phyloP scores from a whole-genome alignment of 164 flowering plant species.

The Vitis vinifera region DNA sequence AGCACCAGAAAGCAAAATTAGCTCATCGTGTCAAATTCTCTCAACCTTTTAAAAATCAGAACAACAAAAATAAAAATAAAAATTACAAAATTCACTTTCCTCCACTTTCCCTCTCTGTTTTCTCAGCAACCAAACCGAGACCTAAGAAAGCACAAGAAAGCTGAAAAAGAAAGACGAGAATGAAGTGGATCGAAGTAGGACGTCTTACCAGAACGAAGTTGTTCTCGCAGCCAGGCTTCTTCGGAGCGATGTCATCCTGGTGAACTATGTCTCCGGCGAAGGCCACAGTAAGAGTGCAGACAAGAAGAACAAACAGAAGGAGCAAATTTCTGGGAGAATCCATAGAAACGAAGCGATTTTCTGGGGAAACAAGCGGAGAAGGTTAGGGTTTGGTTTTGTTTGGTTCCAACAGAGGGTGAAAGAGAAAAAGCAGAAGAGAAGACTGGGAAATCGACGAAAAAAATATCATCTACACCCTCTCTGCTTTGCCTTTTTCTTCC shows the following conservation, averaged over 20 bases:
- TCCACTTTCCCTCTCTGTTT: conserved; percentile 1
- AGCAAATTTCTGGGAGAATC: conserved; percentile 8
- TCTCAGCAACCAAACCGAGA: conserved; percentile 12
- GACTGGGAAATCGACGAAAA: too few relatives aligned
- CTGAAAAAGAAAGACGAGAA: neutral
- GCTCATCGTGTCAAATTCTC: too few relatives aligned
- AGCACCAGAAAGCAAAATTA: too few relatives aligned
- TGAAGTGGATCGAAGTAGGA: neutral
- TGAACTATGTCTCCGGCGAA: conserved; percentile 47
- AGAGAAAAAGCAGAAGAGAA: too few relatives aligned
- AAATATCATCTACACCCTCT: too few relatives aligned
- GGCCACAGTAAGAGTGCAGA: conserved; percentile 13
- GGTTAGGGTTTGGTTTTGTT: neutral
- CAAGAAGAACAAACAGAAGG: conserved; percentile 5
- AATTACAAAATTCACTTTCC: neutral
- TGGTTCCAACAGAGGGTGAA: too few relatives aligned
- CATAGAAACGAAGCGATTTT: conserved; percentile 7
- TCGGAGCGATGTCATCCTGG: conserved; percentile 38
- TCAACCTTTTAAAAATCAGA: too few relatives aligned
- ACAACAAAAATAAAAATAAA: neutral
- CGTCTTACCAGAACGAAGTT: conserved; percentile 40
- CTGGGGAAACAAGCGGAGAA: neutral
- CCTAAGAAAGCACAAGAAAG: neutral
- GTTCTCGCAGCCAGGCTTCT: conserved; percentile 43
- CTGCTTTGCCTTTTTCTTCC: too few relatives aligned